Evolutionary conservation across 441 rosid species (phyloP).

Genomic region (Erysimum cheiri): DNA sequence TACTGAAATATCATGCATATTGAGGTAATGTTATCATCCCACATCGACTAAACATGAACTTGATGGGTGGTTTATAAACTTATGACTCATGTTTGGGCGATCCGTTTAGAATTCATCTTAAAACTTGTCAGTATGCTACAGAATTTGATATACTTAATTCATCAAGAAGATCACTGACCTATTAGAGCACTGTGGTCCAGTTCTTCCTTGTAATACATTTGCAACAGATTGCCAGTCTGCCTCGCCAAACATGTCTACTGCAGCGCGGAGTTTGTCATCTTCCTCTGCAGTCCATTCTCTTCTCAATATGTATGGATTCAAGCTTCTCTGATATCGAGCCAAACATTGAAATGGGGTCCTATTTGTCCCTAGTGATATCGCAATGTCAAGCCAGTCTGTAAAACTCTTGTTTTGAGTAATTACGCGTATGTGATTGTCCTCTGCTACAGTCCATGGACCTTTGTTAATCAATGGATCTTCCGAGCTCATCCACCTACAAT

Average conservation of each 20-base stretch:
- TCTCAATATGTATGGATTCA: constrained; percentile 67
- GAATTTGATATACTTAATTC: not conserved
- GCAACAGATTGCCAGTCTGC: constrained; percentile 83
- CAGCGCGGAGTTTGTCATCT: constrained; percentile 72
- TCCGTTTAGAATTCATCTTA: too few species aligned
- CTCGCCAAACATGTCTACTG: constrained; percentile 76
- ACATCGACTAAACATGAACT: not conserved
- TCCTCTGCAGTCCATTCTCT: constrained; percentile 85
- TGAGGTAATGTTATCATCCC: too few species aligned
- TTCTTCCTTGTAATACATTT: constrained; percentile 63
- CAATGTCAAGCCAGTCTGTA: constrained; percentile 72
- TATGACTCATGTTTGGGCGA: not conserved
- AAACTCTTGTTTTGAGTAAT: constrained; percentile 69
- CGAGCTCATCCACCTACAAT: constrained; percentile 79
- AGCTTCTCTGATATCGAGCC: constrained; percentile 80
- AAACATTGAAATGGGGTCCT: constrained; percentile 92
- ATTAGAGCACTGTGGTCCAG: constrained; percentile 91
- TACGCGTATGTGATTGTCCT: constrained; percentile 66
- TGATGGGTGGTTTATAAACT: not conserved
- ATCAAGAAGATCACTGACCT: constrained; percentile 54
- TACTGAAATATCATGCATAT: too few species aligned
- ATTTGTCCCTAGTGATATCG: constrained; percentile 66
- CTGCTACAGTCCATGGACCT: constrained; percentile 63
- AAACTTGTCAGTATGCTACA: too few species aligned
- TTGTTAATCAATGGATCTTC: constrained; percentile 82